Evolutionary conservation across 2,329 filamentous ascomycete species (phyloP).

Genomic region (Penicillium griseofulvum): DNA sequence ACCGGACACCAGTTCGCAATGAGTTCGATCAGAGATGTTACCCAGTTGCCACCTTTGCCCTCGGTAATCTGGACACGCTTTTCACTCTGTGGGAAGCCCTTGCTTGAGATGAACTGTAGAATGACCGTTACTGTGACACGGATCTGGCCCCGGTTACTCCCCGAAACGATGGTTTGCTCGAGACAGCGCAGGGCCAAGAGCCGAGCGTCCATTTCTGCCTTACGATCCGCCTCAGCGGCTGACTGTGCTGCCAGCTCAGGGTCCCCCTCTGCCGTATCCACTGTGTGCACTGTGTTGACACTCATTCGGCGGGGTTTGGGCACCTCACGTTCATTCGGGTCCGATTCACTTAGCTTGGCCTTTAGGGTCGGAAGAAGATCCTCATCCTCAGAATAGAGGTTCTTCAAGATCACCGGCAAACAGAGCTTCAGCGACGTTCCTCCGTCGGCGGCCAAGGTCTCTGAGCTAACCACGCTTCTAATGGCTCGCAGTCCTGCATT

Average conservation of each 20-base stretch:
- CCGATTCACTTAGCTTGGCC: constrained; percentile 64
- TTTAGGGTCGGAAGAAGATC: constrained; percentile 68
- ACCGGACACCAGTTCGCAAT: constrained; percentile 86
- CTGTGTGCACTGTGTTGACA: constrained; percentile 71
- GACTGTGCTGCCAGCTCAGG: constrained; percentile 67
- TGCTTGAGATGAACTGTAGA: constrained; percentile 66
- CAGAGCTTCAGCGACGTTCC: constrained; percentile 74
- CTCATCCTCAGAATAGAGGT: constrained; percentile 66
- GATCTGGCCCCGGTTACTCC: constrained; percentile 76
- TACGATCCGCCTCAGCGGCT: constrained; percentile 80
- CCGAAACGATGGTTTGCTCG: constrained; percentile 75
- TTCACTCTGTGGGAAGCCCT: constrained; percentile 56
- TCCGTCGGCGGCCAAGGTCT: constrained; percentile 71
- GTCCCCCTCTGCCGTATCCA: constrained; percentile 67
- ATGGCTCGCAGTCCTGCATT: constrained; percentile 74
- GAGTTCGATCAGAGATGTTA: constrained; percentile 75
- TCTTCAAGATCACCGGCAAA: constrained; percentile 81
- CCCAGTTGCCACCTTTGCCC: constrained; percentile 63
- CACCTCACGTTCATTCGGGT: constrained; percentile 66
- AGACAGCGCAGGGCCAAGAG: constrained; percentile 81
- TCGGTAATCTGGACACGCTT: constrained; percentile 40
- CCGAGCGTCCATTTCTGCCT: constrained; percentile 85
- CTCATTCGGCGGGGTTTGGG: constrained; percentile 69
- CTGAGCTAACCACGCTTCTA: constrained; percentile 74
- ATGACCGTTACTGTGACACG: constrained; percentile 71